A percentile compares a stretch with the other conserved stretches of the same genome.
phyloP scores from a whole-genome alignment of 768 basidiomycete species.

The Tulasnella sp. region DNA sequence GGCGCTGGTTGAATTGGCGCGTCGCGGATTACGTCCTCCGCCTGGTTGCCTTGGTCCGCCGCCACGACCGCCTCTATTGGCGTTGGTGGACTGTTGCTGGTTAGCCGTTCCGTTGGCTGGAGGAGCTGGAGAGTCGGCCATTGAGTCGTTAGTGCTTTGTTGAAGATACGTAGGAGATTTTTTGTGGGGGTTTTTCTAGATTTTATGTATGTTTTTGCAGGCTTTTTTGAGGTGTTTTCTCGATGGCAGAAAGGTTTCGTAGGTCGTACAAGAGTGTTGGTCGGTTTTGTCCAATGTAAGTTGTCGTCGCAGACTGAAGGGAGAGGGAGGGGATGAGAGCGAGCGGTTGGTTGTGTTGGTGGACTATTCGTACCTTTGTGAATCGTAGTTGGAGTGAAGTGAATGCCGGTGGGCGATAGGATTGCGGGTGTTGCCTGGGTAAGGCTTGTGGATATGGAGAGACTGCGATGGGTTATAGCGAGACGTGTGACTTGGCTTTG shows the following conservation, averaged over 20 bases:
- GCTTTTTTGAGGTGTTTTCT: conserved; percentile 24
- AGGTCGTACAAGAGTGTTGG: conserved; percentile 24
- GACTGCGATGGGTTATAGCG: conserved; percentile 20
- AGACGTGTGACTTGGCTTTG: conserved; percentile 9
- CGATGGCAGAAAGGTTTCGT: conserved; percentile 3
- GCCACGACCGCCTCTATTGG: neutral
- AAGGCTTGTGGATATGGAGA: conserved; percentile 21
- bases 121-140: conserved; percentile 19
- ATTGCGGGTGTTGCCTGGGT: conserved; percentile 21
- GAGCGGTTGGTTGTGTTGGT: neutral
- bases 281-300: conserved; percentile 22
- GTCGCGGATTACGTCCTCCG: neutral
- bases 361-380: conserved; percentile 12
- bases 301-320: conserved; percentile 23
- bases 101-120: conserved; percentile 2
- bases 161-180: neutral
- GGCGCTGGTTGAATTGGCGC: conserved; percentile 4
- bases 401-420: conserved; percentile 19
- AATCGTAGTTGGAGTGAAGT: conserved; percentile 23
- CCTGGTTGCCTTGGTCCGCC: neutral
- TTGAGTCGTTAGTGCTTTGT: conserved; percentile 10
- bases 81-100: neutral
- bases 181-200: conserved; percentile 13
- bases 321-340: neutral
- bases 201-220: conserved; percentile 21